These are phyloP conservation scores for Rhizopogon vinicolor DNA, from an alignment of 768 basidiomycete genomes.

Conservation along the genomic window DNA sequence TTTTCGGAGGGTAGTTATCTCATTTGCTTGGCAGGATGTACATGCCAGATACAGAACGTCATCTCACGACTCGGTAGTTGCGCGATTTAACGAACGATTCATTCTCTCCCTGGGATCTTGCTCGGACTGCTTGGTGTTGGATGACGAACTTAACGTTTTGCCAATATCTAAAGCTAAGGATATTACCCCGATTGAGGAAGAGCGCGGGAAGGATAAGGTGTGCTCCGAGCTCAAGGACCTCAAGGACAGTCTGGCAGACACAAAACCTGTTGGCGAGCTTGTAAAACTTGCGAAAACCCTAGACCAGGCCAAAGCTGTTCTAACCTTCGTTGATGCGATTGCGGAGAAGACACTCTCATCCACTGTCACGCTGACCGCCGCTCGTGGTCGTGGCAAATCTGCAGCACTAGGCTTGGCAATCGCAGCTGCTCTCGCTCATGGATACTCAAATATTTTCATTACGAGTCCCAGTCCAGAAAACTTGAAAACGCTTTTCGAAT, in stretches of 20 bases:
- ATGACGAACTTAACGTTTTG: slow-evolving; percentile 97
- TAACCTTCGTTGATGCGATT: slow-evolving; percentile 93
- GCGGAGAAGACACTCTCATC: slow-evolving; percentile 91
- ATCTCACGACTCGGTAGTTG: slow-evolving; percentile 82
- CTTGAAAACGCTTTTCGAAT: slow-evolving; percentile 95
- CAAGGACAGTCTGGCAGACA: slow-evolving; percentile 72
- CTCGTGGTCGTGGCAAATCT: slow-evolving; percentile 93
- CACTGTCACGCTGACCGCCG: slow-evolving; percentile 92
- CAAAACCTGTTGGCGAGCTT: slow-evolving; percentile 84
- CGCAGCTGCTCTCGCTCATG: slow-evolving; percentile 87
- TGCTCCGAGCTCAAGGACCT: slow-evolving; percentile 73
- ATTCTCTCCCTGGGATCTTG: slow-evolving; percentile 95
- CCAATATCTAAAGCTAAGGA: slow-evolving; percentile 95
- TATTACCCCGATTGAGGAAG: slow-evolving; percentile 62
- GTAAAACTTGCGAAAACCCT: slow-evolving; percentile 87
- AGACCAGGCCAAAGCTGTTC: slow-evolving; percentile 91
- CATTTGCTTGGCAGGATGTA: slow-evolving; percentile 65
- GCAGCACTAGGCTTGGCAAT: slow-evolving; percentile 95
- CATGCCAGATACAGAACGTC: slow-evolving; percentile 93
- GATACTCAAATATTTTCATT: slow-evolving; percentile 97
- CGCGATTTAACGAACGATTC: slow-evolving; percentile 98
- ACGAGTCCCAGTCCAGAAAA: slow-evolving; percentile 98
- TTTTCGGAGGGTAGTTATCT: not conserved
- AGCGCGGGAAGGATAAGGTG: slow-evolving; percentile 41
- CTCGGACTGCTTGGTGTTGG: slow-evolving; percentile 87